Conservation (phyloP, 345 rosid genomes). For the Arabidopsis arenosa region DNA sequence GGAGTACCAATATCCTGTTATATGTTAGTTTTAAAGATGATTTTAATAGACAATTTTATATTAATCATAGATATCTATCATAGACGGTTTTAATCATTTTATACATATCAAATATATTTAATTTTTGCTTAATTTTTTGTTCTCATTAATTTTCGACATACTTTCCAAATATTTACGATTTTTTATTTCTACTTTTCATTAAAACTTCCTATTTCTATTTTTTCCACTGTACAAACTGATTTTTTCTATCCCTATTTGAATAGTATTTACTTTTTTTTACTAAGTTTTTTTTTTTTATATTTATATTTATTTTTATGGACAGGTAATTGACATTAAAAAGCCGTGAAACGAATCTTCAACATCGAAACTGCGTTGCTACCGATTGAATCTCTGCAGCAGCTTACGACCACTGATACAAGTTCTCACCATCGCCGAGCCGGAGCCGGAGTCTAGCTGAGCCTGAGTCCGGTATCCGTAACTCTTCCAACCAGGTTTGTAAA, state of each 20-base stretch:
- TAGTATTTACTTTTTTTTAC: no score
- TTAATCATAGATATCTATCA: background rate
- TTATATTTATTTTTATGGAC: no score
- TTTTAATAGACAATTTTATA: background rate
- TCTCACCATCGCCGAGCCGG: background rate
- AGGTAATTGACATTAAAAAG: background rate
- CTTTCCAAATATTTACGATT: background rate
- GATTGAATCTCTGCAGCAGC: conserved; percentile 17
- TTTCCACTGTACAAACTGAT: no score
- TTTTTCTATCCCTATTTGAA: no score
- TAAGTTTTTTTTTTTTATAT: no score
- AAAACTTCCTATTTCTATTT: background rate
- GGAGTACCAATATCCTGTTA: no score
- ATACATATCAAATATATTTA: no score
- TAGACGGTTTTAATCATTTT: background rate
- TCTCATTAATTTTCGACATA: background rate
- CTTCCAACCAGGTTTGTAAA: conserved; percentile 14
- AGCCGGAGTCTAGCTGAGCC: conserved; percentile 6
- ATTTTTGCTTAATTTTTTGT: no score
- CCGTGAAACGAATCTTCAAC: background rate
- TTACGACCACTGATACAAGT: background rate
- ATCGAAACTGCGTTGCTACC: background rate
- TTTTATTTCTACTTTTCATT: background rate
- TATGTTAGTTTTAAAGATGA: background rate
- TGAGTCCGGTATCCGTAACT: background rate